A percentile compares a stretch with the other conserved stretches of the same genome.
Conservation (phyloP, 805 yeast species). For the Suhomyces tanzawaensis region DNA sequence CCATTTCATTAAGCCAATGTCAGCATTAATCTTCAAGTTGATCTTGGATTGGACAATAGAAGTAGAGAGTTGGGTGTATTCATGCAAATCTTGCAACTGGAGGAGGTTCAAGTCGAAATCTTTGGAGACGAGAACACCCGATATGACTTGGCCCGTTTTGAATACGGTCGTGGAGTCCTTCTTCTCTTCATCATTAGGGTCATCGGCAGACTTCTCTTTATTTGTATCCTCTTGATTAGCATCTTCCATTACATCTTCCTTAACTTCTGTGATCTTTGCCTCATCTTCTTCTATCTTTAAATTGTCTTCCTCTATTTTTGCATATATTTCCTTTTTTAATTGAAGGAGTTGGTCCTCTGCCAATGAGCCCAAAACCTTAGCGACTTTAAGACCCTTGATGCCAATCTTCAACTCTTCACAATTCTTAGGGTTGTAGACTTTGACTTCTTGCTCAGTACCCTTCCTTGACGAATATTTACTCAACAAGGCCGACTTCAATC, state of each 20-base stretch:
- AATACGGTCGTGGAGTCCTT: constrained; percentile 4
- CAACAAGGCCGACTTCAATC: constrained; percentile 86
- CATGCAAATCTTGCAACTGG: constrained; percentile 83
- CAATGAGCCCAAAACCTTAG: constrained; percentile 61
- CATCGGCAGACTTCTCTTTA: constrained; percentile 6
- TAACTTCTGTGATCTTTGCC: constrained; percentile 33
- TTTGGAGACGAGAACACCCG: constrained; percentile 87
- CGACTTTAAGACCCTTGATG: constrained; percentile 80
- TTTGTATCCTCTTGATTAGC: constrained; percentile 13
- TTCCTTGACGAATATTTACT: constrained; percentile 80
- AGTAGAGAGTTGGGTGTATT: constrained; percentile 81
- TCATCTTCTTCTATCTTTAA: constrained; percentile 43
- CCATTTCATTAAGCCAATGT: constrained; percentile 77
- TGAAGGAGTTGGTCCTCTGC: constrained; percentile 42
- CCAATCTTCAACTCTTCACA: constrained; percentile 75
- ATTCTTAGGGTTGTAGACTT: constrained; percentile 88
- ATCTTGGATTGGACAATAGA: constrained; percentile 83
- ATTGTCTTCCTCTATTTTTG: constrained; percentile 42
- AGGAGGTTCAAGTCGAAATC: constrained; percentile 84
- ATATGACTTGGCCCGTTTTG: constrained; percentile 39
- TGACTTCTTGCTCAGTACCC: constrained; percentile 86
- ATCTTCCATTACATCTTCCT: constrained; percentile 8
- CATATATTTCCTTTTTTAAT: constrained; percentile 53
- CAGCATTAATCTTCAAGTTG: constrained; percentile 73
- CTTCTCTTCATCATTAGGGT: constrained; percentile 1